A percentile compares a stretch with the other conserved stretches of the same genome.
These are phyloP conservation scores for Microascus cirrosus DNA, from an alignment of 2,329 filamentous ascomycete species.

Conservation along the genomic window DNA sequence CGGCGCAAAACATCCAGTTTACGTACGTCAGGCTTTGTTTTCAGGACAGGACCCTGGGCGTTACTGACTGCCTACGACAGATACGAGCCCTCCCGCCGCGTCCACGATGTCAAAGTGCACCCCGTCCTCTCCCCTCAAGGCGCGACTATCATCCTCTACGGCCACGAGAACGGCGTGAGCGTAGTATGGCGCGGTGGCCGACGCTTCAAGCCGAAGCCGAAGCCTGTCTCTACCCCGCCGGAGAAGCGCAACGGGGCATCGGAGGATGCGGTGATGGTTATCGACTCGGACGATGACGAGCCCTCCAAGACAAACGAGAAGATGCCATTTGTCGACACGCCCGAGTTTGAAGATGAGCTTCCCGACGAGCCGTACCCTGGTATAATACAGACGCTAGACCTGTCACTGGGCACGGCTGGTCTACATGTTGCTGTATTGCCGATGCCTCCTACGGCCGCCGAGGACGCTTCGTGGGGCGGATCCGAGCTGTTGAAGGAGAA, in stretches of 20 bases:
- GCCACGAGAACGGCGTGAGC: conserved; percentile 51
- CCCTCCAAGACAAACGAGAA: conserved; percentile 15
- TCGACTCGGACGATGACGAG: conserved; percentile 52
- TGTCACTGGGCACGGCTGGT: conserved; percentile 46
- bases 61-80: conserved; percentile 21
- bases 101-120: conserved; percentile 50
- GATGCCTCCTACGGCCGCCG: conserved; percentile 32
- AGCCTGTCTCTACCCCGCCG: conserved; percentile 14
- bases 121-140: conserved; percentile 52
- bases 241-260: conserved; percentile 39
- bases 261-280: conserved; percentile 47
- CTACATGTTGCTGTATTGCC: conserved; percentile 45
- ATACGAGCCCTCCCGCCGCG: conserved; percentile 46
- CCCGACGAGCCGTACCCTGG: conserved; percentile 39
- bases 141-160: conserved; percentile 51
- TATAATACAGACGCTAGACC: conserved; percentile 48
- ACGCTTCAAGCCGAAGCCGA: conserved; percentile 37
- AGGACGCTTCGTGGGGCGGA: conserved; percentile 36
- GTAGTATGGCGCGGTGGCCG: conserved; percentile 52
- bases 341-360: conserved; percentile 44
- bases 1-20: conserved; percentile 35
- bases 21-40: conserved; percentile 23
- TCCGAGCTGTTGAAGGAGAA: conserved; percentile 39
- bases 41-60: neutral
- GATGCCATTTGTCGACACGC: conserved; percentile 33